Percentiles rank a stretch among this genome's conserved stretches.
These are phyloP conservation scores for Monilinia fructigena DNA, from an alignment of 2,329 filamentous ascomycete species.

Conservation along the genomic window DNA sequence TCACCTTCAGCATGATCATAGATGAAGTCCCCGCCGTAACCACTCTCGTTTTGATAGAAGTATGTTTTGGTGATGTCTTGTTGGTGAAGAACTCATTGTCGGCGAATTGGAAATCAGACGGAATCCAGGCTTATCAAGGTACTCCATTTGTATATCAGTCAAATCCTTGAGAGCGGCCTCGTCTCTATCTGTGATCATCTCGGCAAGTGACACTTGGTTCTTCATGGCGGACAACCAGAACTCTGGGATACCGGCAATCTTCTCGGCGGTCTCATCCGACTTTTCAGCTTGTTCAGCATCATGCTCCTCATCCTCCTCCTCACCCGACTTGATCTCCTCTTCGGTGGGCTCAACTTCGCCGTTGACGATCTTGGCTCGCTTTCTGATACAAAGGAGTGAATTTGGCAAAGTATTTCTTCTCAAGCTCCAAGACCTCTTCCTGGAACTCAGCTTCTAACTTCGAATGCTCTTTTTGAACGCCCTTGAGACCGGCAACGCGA, in stretches of 20 bases:
- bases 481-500: conserved; percentile 92
- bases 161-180: conserved; percentile 89
- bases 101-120: conserved; percentile 91
- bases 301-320: conserved; percentile 66
- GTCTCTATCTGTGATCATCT: conserved; percentile 98
- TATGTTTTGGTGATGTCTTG: conserved; percentile 98
- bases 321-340: conserved; percentile 80
- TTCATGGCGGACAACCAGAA: conserved; percentile 99
- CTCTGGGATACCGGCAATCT: conserved; percentile 82
- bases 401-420: conserved; percentile 99
- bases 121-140: conserved; percentile 97
- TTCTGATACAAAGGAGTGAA: conserved; percentile 97
- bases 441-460: conserved; percentile 99
- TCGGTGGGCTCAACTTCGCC: conserved; percentile 82
- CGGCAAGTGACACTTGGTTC: conserved; percentile 94
- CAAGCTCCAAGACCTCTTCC: conserved; percentile 93
- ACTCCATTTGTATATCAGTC: conserved; percentile 96
- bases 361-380: conserved; percentile 90
- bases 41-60: conserved; percentile 98
- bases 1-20: conserved; percentile 98
- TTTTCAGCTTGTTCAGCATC: conserved; percentile 53
- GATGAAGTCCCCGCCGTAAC: conserved; percentile 98
- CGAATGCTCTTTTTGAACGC: conserved; percentile 97
- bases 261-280: conserved; percentile 48
- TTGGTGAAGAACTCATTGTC: conserved; percentile 97